Base-by-base conservation (phyloP, 768 basidiomycete genomes). In the Lentinula edodes region DNA sequence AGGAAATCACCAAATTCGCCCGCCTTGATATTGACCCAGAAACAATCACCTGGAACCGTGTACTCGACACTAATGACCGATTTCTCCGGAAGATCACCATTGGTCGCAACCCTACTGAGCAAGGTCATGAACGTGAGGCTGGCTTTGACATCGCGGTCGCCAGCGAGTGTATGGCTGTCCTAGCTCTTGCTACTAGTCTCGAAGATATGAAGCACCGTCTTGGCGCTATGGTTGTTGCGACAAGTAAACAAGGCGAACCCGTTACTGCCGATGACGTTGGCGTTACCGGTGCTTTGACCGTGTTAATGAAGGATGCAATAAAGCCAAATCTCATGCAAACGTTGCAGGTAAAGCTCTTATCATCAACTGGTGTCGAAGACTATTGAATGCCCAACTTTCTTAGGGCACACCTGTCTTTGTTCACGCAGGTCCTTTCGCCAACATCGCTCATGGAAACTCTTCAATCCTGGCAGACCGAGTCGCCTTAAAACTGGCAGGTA, bases 281-380 rank as follows among this genome's bases (percentile, higher is more conserved):
- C 66, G 92, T 91, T 66, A 90, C 93, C 64, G 95, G 95, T 61
- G 95, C 96, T 56, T 85, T 99, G 57, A 92, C 96, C 13, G 95
- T 98, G 56, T 83, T 99, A 64, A 90, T 99, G 88, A 98, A 98
- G 78, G 96, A 99, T 68, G 93, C 97, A 15, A 94, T 99, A 78
- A 99, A 98, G 78, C 96, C 96, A 23, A 99, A 98, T 72, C 75
- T 99, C 64, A 99, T 99, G 96, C 96, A 99, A 75, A 95, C 95
- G 3, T 80, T 98, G 43, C 91, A 98, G 80, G 86, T 83, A 68
- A 56, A 74, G 16, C 8, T 59, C 13, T 23, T 55, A 20, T 20
- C 39, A 32, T 23, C 13, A 42, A 18, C 20, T 15, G 6, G 10
- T 16, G 6, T 28, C 8, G 8, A 32, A 28, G n/a, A 18, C 20